These are phyloP conservation scores for Eutrema heterophyllum DNA, from an alignment of 345 rosid genomes.

Conservation along the genomic window DNA sequence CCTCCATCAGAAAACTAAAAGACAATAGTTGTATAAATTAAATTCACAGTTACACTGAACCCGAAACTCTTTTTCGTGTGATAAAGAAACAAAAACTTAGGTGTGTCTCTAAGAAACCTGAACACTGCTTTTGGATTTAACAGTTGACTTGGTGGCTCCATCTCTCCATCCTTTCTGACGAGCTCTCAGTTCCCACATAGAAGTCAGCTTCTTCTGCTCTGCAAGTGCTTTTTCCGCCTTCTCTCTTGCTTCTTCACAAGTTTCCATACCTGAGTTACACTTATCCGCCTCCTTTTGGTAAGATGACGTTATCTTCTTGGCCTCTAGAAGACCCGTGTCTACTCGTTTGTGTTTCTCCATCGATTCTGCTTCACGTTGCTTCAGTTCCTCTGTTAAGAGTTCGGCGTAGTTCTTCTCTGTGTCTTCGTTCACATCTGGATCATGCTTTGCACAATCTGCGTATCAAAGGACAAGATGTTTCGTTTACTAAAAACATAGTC, in stretches of 20 bases:
- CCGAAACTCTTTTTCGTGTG: neutral
- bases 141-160: conserved; percentile 40
- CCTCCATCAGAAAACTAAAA: conserved; percentile 5
- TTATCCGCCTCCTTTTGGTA: conserved; percentile 98
- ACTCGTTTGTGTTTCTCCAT: conserved; percentile 71
- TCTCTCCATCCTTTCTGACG: conserved; percentile 88
- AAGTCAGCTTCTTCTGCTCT: conserved; percentile 70
- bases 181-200: conserved; percentile 78
- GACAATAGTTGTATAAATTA: neutral
- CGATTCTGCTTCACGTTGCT: conserved; percentile 72
- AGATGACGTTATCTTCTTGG: conserved; percentile 86
- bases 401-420: conserved; percentile 78
- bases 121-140: conserved; percentile 49
- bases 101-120: conserved; percentile 35
- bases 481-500: neutral
- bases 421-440: conserved; percentile 79
- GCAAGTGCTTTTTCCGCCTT: conserved; percentile 64
- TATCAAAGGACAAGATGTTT: neutral
- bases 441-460: conserved; percentile 76
- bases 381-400: conserved; percentile 74
- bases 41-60: neutral
- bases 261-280: conserved; percentile 96
- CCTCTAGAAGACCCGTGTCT: conserved; percentile 78
- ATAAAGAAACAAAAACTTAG: neutral
- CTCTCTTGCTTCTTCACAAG: conserved; percentile 95